Percentiles rank a stretch among this genome's conserved stretches.
Conservation (phyloP, 2,329 filamentous ascomycete species). For the Aspergillus puulaauensis region DNA sequence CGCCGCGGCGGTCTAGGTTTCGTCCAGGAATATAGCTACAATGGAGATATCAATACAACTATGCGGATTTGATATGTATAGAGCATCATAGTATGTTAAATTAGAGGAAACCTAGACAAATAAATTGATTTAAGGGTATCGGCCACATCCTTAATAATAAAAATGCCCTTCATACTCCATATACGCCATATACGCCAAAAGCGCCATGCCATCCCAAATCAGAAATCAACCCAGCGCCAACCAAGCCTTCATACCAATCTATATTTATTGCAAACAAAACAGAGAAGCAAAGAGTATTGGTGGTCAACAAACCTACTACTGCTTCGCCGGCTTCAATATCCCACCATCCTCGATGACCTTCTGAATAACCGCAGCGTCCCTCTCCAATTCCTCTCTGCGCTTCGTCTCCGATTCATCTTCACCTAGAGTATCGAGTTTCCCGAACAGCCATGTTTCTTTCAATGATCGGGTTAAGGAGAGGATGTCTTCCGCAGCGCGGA, state of each 20-base stretch:
- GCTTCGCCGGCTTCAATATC: conserved; percentile 23
- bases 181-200: background rate
- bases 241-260: background rate
- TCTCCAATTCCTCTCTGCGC: conserved; percentile 46
- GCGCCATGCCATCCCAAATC: background rate
- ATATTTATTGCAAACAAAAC: background rate
- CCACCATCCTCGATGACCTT: conserved; percentile 40
- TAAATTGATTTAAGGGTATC: background rate
- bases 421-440: conserved; percentile 59
- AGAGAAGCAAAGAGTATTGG: too few relatives aligned
- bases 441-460: conserved; percentile 68
- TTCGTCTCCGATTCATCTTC: conserved; percentile 41
- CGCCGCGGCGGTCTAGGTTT: background rate
- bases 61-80: background rate
- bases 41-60: background rate
- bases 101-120: background rate
- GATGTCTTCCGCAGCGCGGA: conserved; percentile 62
- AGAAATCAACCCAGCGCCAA: background rate
- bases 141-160: background rate
- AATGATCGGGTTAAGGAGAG: conserved; percentile 60
- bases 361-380: conserved; percentile 48
- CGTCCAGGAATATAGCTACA: background rate
- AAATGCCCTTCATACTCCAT: background rate
- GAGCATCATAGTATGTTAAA: background rate
- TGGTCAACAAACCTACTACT: background rate